Evolutionary conservation across 139 green algal genomes (phyloP).

Genomic region (Monoraphidium neglectum): DNA sequence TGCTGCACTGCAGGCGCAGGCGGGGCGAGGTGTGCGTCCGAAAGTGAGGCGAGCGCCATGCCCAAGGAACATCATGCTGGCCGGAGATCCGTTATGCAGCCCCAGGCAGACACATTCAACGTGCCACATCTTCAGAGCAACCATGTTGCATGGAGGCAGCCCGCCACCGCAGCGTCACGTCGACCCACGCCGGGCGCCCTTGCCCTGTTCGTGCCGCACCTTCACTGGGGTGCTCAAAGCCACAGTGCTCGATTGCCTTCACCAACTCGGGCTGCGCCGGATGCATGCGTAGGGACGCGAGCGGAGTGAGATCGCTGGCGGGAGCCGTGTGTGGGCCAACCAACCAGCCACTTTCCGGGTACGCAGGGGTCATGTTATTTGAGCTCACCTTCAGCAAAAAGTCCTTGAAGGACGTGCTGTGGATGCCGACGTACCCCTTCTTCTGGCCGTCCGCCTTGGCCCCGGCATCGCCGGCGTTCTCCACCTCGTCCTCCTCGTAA

Average conservation of each 20-base stretch:
- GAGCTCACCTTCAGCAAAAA: conserved; percentile 86
- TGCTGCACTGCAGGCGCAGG: conserved; percentile 94
- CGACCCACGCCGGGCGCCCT: neutral
- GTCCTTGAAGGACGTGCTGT: conserved; percentile 97
- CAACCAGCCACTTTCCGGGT: too few species aligned
- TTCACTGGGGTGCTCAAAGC: conserved; percentile 99
- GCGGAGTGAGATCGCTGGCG: neutral
- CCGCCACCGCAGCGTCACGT: neutral
- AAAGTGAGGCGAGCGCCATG: neutral
- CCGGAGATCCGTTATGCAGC: too few species aligned
- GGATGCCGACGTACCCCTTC: conserved; percentile 97
- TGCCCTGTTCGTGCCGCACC: too few species aligned
- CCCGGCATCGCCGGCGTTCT: conserved; percentile 51
- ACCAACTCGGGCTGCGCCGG: conserved; percentile 89
- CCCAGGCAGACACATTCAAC: too few species aligned
- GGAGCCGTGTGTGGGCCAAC: too few species aligned
- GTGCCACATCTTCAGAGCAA: too few species aligned
- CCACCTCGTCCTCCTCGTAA: conserved; percentile 87
- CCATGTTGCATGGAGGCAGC: neutral
- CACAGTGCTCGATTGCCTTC: conserved; percentile 94
- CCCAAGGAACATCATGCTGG: too few species aligned
- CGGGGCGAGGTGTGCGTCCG: neutral
- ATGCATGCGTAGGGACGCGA: neutral
- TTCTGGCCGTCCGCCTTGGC: conserved; percentile 67
- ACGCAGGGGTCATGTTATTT: too few species aligned